These are phyloP conservation scores for Sutorius australiensis DNA, from an alignment of 768 basidiomycete species.

Conservation along the genomic window DNA sequence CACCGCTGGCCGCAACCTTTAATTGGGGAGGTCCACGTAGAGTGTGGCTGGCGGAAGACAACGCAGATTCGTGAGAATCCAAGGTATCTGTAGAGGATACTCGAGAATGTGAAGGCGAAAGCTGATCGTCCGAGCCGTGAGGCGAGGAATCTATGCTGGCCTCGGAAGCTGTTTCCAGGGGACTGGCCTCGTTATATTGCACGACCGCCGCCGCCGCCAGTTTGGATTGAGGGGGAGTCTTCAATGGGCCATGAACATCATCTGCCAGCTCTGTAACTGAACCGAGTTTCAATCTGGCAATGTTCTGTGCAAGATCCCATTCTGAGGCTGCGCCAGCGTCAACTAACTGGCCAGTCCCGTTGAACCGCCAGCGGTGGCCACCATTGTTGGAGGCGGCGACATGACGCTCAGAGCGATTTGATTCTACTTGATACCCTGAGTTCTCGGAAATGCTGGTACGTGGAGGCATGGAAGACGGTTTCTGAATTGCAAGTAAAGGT, in stretches of 20 bases:
- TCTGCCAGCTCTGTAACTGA: slow-evolving; percentile 50
- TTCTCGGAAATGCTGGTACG: slow-evolving; percentile 35
- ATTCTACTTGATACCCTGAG: slow-evolving; percentile 16
- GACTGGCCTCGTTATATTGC: slow-evolving; percentile 63
- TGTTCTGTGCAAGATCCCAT: slow-evolving; percentile 73
- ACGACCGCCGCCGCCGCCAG: slow-evolving; percentile 47
- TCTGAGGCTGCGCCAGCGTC: slow-evolving; percentile 52
- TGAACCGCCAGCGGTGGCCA: slow-evolving; percentile 59
- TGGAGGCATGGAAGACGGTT: slow-evolving; percentile 45
- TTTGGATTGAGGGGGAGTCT: slow-evolving; percentile 67
- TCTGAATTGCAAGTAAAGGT: slow-evolving; percentile 36
- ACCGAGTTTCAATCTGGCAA: slow-evolving; percentile 67
- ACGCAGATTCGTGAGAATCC: slow-evolving; percentile 52
- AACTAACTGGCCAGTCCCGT: slow-evolving; percentile 56
- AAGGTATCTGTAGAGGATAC: slow-evolving; percentile 81
- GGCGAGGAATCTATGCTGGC: slow-evolving; percentile 73
- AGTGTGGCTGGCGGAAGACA: slow-evolving; percentile 52
- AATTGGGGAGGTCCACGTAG: slow-evolving; percentile 52
- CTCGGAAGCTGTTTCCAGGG: slow-evolving; percentile 68
- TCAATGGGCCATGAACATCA: slow-evolving; percentile 49
- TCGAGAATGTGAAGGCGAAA: slow-evolving; percentile 68
- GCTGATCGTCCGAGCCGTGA: slow-evolving; percentile 61
- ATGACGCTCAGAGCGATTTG: slow-evolving; percentile 38
- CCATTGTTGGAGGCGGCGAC: slow-evolving; percentile 34
- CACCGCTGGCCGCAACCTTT: slow-evolving; percentile 48